Base-by-base conservation (phyloP, 495 filamentous ascomycete genomes). In the Trichoderma orchidacearum region DNA sequence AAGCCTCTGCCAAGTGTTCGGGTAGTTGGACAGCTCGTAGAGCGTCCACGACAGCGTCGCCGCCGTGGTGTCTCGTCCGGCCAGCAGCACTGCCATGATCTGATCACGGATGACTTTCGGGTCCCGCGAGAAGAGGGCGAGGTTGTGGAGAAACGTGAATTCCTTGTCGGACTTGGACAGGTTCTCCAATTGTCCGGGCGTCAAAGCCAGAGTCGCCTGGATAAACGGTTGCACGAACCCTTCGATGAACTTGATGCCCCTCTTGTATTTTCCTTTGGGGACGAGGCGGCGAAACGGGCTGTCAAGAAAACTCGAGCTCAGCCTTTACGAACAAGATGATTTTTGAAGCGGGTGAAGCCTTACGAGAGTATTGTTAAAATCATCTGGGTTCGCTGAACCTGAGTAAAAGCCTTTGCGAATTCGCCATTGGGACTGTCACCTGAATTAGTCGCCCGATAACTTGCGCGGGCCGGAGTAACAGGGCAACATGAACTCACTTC, bases 11-110 rank as follows among this genome's bases (percentile, higher is more conserved):
- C 70, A 83, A 9, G 76, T 73, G 9, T 66, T 60, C 1, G 75
- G 79, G 50, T 76, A 68, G 2, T 76, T 72, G 0, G 81, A 68
- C 12, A 81, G 60, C 51, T 73, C 68, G 61, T 75, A 82, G 61
- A 83, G 66, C 1, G 71, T 66, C 80, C 80, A 85, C 1, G 75
- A 73, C 0, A 82, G 62, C 0, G 80, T 75, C 13, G 68, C 71
- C 28, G 75, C 76, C 3, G 81, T 84, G 27, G 82, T 85, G 64
- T 86, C 83, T 60, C 81, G 71, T 0, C 82, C 81, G 1, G 83
- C 82, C 8, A 84, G 57, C 31, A 86, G 68, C 13, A 85, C 69
- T 41, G 75, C 72, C 54, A 84, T 64, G 32, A 82, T 66, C 61
- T 85, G 78, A 58, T 81, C 78, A 31, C 82, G 79, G 27, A 87